Conservation (phyloP, 371 early-diverging fungal species). For the Saksenaea oblongispora region DNA sequence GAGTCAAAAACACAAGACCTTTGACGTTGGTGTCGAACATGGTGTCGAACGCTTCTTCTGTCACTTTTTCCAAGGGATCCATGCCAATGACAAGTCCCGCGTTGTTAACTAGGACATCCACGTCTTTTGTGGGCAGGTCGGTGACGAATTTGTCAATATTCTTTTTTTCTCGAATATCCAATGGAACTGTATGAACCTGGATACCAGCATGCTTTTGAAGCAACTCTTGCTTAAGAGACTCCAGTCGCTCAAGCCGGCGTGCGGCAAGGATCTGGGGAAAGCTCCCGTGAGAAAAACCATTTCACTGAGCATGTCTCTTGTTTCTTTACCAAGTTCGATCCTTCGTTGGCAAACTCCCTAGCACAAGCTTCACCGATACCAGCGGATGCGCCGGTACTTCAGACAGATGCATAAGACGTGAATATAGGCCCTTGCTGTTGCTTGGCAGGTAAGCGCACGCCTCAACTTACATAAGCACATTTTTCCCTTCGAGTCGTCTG, state of each 20-base stretch:
- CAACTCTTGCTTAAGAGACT: constrained; percentile 56
- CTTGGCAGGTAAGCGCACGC: neutral
- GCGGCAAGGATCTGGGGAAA: constrained; percentile 69
- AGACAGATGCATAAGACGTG: neutral
- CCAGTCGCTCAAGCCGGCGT: constrained; percentile 71
- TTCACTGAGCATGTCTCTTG: neutral
- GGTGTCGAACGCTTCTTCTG: constrained; percentile 68
- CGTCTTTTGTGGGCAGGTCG: constrained; percentile 49
- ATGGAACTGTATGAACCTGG: constrained; percentile 57
- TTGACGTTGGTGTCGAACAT: constrained; percentile 94
- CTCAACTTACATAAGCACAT: constrained; percentile 43
- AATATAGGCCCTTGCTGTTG: neutral
- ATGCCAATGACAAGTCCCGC: constrained; percentile 79
- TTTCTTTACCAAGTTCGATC: constrained; percentile 66
- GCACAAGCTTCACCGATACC: constrained; percentile 91
- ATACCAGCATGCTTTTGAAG: constrained; percentile 41
- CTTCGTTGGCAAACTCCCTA: constrained; percentile 79
- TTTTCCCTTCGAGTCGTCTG: constrained; percentile 45
- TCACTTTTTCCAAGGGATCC: constrained; percentile 70
- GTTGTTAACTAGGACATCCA: constrained; percentile 47
- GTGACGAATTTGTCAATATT: constrained; percentile 58
- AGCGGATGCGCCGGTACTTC: constrained; percentile 85
- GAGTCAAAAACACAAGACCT: constrained; percentile 76
- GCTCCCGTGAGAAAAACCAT: neutral
- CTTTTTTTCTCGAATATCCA: constrained; percentile 73